Percentiles rank a stretch among this genome's conserved stretches.
phyloP scores from a whole-genome alignment of 192 early-diverging fungal genomes.

The Linnemannia hyalina region DNA sequence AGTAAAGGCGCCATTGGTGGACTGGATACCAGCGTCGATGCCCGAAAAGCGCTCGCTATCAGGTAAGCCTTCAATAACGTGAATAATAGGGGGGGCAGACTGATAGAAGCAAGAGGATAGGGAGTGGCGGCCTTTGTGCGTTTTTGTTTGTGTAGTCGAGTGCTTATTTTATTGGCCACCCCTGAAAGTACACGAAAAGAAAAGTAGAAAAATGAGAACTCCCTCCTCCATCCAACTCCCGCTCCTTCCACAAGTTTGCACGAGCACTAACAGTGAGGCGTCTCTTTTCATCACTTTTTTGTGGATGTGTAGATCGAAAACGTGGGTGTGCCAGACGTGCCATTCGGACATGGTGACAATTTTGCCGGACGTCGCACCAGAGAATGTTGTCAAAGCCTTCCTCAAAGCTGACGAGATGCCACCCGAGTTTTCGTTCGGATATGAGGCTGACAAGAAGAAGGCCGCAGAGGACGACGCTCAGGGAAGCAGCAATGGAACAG shows the following conservation, averaged over 20 bases:
- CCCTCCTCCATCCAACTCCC: neutral
- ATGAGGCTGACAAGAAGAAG: slow-evolving; percentile 52
- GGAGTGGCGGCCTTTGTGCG: neutral
- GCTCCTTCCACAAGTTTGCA: neutral
- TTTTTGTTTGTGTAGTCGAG: neutral
- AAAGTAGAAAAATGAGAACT: neutral
- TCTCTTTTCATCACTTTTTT: neutral
- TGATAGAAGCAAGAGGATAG: neutral
- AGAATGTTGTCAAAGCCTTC: slow-evolving; percentile 41
- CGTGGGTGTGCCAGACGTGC: slow-evolving; percentile 56
- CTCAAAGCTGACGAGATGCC: slow-evolving; percentile 51
- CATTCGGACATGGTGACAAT: slow-evolving; percentile 45
- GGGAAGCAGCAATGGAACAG: slow-evolving; percentile 1
- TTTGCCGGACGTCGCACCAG: slow-evolving; percentile 54
- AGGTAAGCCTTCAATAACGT: slow-evolving; percentile 44
- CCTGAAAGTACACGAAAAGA: neutral
- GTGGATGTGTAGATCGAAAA: slow-evolving; percentile 45
- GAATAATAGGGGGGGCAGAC: neutral
- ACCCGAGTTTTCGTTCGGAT: slow-evolving; percentile 55
- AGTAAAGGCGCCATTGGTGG: slow-evolving; percentile 87
- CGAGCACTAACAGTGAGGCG: neutral
- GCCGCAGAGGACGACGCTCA: neutral
- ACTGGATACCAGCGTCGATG: slow-evolving; percentile 76
- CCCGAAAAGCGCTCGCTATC: slow-evolving; percentile 72
- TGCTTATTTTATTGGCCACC: neutral